phyloP scores from a whole-genome alignment of 2,329 filamentous ascomycete genomes.

The Fusarium kyushuense region DNA sequence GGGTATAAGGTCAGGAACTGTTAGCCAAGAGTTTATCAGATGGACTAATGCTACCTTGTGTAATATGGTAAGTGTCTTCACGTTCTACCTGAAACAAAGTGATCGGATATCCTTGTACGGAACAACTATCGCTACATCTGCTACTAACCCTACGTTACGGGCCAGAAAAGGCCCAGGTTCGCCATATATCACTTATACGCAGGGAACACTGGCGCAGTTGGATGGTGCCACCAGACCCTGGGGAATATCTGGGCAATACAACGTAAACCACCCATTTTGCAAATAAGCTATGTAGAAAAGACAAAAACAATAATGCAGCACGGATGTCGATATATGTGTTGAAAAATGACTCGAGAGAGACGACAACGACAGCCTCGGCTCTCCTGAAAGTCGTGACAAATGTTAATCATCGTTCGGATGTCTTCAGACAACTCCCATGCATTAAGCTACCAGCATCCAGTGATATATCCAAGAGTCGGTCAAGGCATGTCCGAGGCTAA shows the following conservation, averaged over 20 bases:
- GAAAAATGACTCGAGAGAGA: not conserved
- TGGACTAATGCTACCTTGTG: not conserved
- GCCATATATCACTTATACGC: conserved; percentile 6
- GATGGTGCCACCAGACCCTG: conserved; percentile 19
- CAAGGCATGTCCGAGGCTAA: conserved; percentile 6
- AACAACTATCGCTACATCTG: conserved; percentile 23
- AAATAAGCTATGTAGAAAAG: not conserved
- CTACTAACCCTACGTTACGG: conserved; percentile 8
- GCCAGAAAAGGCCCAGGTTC: conserved; percentile 7
- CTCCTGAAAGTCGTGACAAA: not conserved
- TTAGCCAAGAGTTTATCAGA: conserved; percentile 8
- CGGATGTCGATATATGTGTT: not conserved
- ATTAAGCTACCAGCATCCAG: conserved; percentile 18
- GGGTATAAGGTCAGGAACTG: conserved; percentile 2
- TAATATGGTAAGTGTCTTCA: conserved; percentile 20
- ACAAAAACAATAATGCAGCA: not conserved
- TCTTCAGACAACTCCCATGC: not conserved
- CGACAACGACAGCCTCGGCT: not conserved
- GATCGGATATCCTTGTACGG: conserved; percentile 23
- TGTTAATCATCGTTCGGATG: not conserved
- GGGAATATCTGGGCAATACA: conserved; percentile 29
- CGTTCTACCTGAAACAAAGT: conserved; percentile 44
- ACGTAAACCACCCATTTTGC: conserved; percentile 11
- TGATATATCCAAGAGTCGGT: conserved; percentile 10
- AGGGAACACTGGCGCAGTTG: conserved; percentile 3